Conservation (phyloP, 1,139 yeast genomes). For the Sugiyamaella xylanicola region DNA sequence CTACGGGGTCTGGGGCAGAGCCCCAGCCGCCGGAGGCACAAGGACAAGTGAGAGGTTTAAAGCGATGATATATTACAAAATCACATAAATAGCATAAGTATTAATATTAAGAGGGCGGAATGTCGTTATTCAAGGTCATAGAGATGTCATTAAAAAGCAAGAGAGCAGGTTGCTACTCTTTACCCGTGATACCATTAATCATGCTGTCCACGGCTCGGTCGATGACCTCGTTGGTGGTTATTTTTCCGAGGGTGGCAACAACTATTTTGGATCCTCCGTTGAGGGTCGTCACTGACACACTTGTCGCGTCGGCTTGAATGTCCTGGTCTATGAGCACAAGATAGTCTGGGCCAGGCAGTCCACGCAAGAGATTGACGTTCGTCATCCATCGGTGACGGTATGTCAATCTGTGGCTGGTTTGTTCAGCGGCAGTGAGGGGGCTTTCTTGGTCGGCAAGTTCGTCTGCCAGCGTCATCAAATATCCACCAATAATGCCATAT, state of each 20-base stretch:
- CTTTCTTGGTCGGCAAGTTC: slow-evolving; percentile 29
- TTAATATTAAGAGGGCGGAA: background rate
- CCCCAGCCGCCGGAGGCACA: background rate
- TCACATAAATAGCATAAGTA: background rate
- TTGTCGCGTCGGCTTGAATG: slow-evolving; percentile 5
- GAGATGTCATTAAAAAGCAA: slow-evolving; percentile 9
- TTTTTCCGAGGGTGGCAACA: slow-evolving; percentile 13
- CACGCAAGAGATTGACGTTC: slow-evolving; percentile 33
- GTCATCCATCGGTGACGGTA: slow-evolving; percentile 36
- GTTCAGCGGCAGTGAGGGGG: slow-evolving; percentile 18
- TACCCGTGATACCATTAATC: slow-evolving; percentile 11
- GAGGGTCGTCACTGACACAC: slow-evolving; percentile 10
- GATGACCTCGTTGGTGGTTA: slow-evolving; percentile 11
- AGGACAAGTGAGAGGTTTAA: background rate
- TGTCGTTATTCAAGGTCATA: slow-evolving; percentile 2
- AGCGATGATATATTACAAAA: slow-evolving; percentile 1
- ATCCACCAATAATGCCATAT: slow-evolving; percentile 34
- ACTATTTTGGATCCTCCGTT: slow-evolving; percentile 22
- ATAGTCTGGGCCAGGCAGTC: slow-evolving; percentile 37
- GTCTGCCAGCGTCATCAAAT: slow-evolving; percentile 36
- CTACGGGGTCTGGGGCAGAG: background rate
- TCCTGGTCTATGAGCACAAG: slow-evolving; percentile 28
- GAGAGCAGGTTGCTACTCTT: background rate
- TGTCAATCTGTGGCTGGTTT: slow-evolving; percentile 5
- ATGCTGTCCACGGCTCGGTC: slow-evolving; percentile 12